phyloP scores from a whole-genome alignment of 1,284 basidiomycete species.

The Marasmius tenuissimus region DNA sequence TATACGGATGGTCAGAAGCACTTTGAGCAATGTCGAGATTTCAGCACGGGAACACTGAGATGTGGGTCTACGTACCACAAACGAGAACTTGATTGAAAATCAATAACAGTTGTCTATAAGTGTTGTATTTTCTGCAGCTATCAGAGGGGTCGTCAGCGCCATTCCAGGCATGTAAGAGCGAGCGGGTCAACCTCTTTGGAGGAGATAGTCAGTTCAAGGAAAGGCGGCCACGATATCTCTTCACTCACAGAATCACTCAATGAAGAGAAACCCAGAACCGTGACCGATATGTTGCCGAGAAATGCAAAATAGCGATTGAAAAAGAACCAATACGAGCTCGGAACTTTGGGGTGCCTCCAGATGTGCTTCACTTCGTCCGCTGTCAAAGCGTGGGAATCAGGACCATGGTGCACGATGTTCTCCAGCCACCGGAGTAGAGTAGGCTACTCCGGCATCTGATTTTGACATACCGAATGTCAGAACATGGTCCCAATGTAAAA shows the following conservation, averaged over 20 bases:
- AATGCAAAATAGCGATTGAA: constrained; percentile 18
- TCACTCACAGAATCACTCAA: constrained; percentile 5
- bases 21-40: background rate
- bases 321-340: constrained; percentile 18
- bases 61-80: constrained; percentile 1
- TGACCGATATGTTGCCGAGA: constrained; percentile 15
- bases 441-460: background rate
- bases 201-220: background rate
- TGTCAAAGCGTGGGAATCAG: background rate
- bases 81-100: constrained; percentile 13
- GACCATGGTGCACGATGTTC: too few species aligned
- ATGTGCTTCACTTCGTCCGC: constrained; percentile 14
- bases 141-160: background rate
- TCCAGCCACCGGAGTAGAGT: too few species aligned
- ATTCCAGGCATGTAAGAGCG: background rate
- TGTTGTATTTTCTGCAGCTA: constrained; percentile 9
- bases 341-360: constrained; percentile 11
- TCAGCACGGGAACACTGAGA: background rate
- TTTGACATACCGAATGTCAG: constrained; percentile 13
- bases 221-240: background rate
- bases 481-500: constrained; percentile 19
- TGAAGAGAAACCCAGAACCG: constrained; percentile 9
- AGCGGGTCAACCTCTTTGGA: background rate
- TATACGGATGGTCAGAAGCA: constrained; percentile 16
- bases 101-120: constrained; percentile 10